A percentile compares a stretch with the other conserved stretches of the same genome.
phyloP scores from a whole-genome alignment of 805 yeast species.

The Saccharomycopsis babjevae region DNA sequence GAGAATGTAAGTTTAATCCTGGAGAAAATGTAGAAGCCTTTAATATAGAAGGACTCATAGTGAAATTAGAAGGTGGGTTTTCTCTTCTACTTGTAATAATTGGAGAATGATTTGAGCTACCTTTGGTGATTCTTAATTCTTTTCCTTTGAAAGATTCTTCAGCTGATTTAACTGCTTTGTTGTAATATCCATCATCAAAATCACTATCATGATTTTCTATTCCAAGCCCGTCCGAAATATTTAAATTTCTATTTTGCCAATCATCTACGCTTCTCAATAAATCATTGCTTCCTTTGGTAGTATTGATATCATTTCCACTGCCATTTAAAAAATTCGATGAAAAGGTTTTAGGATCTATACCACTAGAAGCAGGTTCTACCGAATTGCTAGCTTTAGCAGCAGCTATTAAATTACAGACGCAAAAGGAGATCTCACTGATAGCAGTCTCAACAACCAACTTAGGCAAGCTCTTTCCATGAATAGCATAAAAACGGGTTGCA shows the following conservation, averaged over 20 bases:
- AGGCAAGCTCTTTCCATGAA: slow-evolving; percentile 58
- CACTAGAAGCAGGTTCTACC: neutral
- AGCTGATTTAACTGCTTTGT: neutral
- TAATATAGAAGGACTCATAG: slow-evolving; percentile 17
- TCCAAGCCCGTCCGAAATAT: neutral
- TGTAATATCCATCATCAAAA: neutral
- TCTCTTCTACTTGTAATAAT: slow-evolving; percentile 17
- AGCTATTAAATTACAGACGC: slow-evolving; percentile 51
- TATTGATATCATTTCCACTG: neutral
- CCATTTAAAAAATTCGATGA: neutral
- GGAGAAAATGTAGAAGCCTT: neutral
- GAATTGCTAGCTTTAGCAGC: slow-evolving; percentile 35
- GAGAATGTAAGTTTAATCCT: neutral
- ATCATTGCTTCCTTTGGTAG: neutral
- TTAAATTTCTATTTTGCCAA: neutral
- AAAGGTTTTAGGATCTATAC: slow-evolving; percentile 16
- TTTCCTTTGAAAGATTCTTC: slow-evolving; percentile 24
- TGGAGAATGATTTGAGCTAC: slow-evolving; percentile 24
- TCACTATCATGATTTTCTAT: neutral
- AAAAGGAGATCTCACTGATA: slow-evolving; percentile 58
- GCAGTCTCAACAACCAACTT: slow-evolving; percentile 64
- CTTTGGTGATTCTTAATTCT: slow-evolving; percentile 61
- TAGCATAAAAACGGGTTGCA: slow-evolving; percentile 61
- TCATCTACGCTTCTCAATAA: neutral
- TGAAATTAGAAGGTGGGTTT: slow-evolving; percentile 19